Evolutionary conservation across 139 green algal species (phyloP), one percentile per base, ranked within the genome.

Genomic region (Picochlorum sp.): DNA sequence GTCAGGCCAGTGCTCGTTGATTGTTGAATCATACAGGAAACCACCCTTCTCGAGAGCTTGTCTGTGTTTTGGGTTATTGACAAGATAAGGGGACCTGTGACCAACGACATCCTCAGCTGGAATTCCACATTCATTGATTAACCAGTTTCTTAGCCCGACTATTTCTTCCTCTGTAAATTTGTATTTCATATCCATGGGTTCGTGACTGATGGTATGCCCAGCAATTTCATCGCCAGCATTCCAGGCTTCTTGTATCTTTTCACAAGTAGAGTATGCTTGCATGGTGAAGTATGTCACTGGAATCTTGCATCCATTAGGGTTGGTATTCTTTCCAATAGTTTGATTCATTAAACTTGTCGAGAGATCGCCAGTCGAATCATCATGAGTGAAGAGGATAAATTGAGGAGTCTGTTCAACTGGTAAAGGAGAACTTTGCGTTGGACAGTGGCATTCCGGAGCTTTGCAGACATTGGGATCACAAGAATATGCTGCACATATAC

Each of bases 1-100:
- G 20, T 21, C 44, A 38, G 24, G 28, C 14, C 37, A 70, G 20
- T 65, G 54, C 34, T 68, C 67, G 5, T 62, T 56, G 24, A 73
- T 45, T 1, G 67, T 67, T 49, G 57, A 65, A 52, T 72, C 66
- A 23, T 72, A 74, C 58, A 60, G 18, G 38, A 75, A 75, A 41
- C 69, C 69, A 7, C 18, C 14, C 20, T 69, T 55, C 5, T 37
- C 21, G 30, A 75, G 69, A 57, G 62, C 62, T 41, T 69, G 24
- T 15, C 69, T 62, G 24, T 70, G 34, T 6, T 56, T 51, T 1
- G 69, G 69, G 6, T 57, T 66, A 52, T 70, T 44, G 3, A 52
- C 11, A 0, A 75, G 60, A 30, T 49, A 75, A 31, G 69, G 69
- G 5, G 50, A 58, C 21, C 69, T 34, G 62, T 69, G 67, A 26